Evolutionary conservation across 75 land plant species (phyloP).

Genomic region (Cryptomeria japonica): DNA sequence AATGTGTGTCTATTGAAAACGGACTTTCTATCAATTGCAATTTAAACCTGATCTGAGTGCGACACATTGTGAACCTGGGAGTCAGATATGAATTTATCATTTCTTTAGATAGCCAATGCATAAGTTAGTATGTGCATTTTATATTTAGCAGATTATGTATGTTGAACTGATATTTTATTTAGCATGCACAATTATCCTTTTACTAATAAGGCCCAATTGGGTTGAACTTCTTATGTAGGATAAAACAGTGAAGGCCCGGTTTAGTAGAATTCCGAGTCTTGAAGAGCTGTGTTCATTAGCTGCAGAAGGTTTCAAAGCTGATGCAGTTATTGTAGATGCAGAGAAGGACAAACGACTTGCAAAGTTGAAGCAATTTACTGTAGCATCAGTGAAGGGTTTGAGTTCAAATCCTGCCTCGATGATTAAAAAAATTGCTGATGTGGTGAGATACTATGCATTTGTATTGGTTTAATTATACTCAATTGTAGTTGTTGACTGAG

Average conservation of each 20-base stretch:
- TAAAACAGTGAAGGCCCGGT: conserved; percentile 60
- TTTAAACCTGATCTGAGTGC: background rate
- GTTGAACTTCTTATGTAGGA: conserved; percentile 42
- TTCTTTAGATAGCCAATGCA: background rate
- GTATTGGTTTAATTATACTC: background rate
- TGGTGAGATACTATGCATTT: conserved; percentile 49
- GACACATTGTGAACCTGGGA: background rate
- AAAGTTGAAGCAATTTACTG: conserved; percentile 71
- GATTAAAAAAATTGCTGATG: conserved; percentile 84
- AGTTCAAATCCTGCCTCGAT: conserved; percentile 66
- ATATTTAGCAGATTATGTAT: background rate
- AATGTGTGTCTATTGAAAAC: background rate
- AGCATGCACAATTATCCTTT: background rate
- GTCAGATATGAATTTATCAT: background rate
- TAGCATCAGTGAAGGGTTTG: conserved; percentile 69
- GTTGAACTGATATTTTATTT: background rate
- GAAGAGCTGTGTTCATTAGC: conserved; percentile 70
- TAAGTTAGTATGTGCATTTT: background rate
- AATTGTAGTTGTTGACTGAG: background rate
- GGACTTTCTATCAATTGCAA: background rate
- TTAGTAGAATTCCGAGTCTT: conserved; percentile 61
- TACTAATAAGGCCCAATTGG: background rate
- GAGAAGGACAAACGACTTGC: conserved; percentile 77
- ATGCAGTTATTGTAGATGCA: conserved; percentile 84
- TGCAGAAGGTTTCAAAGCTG: conserved; percentile 43